phyloP scores from a whole-genome alignment of 768 basidiomycete genomes.

The Phylloporus sp. region DNA sequence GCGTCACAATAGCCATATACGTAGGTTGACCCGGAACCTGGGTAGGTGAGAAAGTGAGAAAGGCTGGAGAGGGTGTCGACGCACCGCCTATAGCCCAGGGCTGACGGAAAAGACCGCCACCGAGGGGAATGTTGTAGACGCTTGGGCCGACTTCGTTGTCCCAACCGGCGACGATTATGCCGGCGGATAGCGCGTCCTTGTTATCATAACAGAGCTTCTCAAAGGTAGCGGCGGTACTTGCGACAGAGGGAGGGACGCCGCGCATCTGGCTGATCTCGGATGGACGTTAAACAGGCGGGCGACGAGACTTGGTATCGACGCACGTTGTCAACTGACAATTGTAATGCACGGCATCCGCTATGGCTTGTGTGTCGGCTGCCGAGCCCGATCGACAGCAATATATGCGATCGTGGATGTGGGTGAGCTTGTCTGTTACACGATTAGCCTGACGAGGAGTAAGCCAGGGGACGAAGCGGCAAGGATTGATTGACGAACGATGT shows the following conservation, averaged over 20 bases:
- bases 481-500: slow-evolving; percentile 63
- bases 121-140: slow-evolving; percentile 95
- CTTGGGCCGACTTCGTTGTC: slow-evolving; percentile 86
- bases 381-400: slow-evolving; percentile 99
- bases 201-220: slow-evolving; percentile 89
- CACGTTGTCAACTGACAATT: slow-evolving; percentile 73
- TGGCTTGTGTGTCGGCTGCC: slow-evolving; percentile 94
- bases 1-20: slow-evolving; percentile 99
- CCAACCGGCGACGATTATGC: slow-evolving; percentile 98
- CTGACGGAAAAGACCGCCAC: slow-evolving; percentile 93
- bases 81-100: slow-evolving; percentile 98
- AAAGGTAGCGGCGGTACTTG: slow-evolving; percentile 76
- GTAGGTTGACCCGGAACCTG: slow-evolving; percentile 94
- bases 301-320: slow-evolving; percentile 18
- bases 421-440: slow-evolving; percentile 97
- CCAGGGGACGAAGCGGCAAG: background rate
- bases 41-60: background rate
- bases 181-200: slow-evolving; percentile 84
- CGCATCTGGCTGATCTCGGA: slow-evolving; percentile 43
- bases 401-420: slow-evolving; percentile 93
- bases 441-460: slow-evolving; percentile 63
- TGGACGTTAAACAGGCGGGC: slow-evolving; percentile 1
- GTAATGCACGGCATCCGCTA: slow-evolving; percentile 88
- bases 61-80: slow-evolving; percentile 16
- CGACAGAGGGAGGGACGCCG: slow-evolving; percentile 70